phyloP scores from a whole-genome alignment of 202 grass and related monocot species.

The Setaria viridis region DNA sequence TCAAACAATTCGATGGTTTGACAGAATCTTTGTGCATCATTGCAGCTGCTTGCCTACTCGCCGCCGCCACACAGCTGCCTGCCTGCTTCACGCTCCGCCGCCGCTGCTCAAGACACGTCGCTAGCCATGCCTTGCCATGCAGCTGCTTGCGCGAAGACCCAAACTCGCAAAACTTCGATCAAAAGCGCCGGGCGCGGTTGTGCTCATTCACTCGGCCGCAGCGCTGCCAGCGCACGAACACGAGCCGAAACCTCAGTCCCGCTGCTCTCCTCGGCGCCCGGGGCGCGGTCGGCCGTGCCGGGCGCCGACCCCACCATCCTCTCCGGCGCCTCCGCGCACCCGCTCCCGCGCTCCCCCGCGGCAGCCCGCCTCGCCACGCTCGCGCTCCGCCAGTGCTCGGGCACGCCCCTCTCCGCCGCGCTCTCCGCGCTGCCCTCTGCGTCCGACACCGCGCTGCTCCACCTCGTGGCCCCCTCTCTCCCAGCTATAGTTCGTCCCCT shows the following conservation, averaged over 20 bases:
- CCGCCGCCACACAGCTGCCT: no score
- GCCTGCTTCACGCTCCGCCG: no score
- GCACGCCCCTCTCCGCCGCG: conserved; percentile 63
- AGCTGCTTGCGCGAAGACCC: no score
- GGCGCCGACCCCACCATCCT: conserved; percentile 76
- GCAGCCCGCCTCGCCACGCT: conserved; percentile 74
- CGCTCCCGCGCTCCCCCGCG: conserved; percentile 69
- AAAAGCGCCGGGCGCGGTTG: no score
- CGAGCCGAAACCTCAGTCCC: not conserved
- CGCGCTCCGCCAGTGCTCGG: conserved; percentile 77
- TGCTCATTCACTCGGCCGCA: no score
- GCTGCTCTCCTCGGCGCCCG: conserved; percentile 67
- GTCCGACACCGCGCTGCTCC: conserved; percentile 64
- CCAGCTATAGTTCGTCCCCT: conserved; percentile 72
- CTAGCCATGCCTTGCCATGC: no score
- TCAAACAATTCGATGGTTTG: no score
- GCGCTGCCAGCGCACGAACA: no score
- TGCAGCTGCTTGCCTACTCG: no score
- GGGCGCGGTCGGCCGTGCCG: conserved; percentile 70
- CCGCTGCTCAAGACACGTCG: no score
- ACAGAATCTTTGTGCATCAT: no score
- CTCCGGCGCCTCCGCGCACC: conserved; percentile 69
- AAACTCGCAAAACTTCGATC: no score
- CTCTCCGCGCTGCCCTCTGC: conserved; percentile 82
- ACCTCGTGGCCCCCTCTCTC: conserved; percentile 66